Evolutionary conservation across 2,329 filamentous ascomycete species (phyloP).

Genomic region (Cryoendolithus antarcticus): DNA sequence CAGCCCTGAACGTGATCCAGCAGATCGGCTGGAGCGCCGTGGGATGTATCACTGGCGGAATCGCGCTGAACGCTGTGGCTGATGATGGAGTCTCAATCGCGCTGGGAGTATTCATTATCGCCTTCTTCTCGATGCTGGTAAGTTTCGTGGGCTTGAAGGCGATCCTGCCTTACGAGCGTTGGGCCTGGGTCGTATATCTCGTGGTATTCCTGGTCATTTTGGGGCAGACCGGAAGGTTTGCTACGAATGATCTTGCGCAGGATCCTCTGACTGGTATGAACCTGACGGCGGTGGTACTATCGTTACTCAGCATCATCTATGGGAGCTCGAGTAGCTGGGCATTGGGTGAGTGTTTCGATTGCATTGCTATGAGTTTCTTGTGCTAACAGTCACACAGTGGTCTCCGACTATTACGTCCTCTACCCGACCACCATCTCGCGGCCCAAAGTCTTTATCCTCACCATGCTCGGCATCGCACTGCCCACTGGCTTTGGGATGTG

Average conservation of each 20-base stretch:
- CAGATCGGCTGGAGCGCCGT: conserved; percentile 32
- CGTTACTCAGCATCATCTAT: conserved; percentile 25
- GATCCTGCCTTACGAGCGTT: conserved; percentile 37
- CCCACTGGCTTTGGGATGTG: conserved; percentile 33
- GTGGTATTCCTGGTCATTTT: conserved; percentile 37
- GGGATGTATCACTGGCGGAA: conserved; percentile 31
- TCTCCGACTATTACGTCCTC: conserved; percentile 32
- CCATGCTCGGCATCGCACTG: conserved; percentile 29
- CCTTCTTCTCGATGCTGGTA: conserved; percentile 25
- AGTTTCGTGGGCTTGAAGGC: conserved; percentile 30
- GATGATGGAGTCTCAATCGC: conserved; percentile 32
- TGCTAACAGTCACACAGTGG: conserved; percentile 16
- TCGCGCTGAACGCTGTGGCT: conserved; percentile 29
- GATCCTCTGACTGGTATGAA: conserved; percentile 15
- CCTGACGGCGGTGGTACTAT: conserved; percentile 18
- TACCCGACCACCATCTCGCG: conserved; percentile 28
- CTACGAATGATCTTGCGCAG: no score
- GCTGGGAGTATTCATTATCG: conserved; percentile 33
- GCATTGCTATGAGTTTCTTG: no score
- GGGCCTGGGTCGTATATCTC: conserved; percentile 37
- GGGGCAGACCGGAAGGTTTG: conserved; percentile 27
- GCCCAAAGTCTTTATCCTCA: conserved; percentile 31
- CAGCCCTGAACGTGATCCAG: conserved; percentile 35
- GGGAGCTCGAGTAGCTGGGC: conserved; percentile 28
- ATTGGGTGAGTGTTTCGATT: no score